Base-by-base conservation (phyloP, 2,329 filamentous ascomycete genomes). In the Ophiocordyceps polyrhachis-furcata region DNA sequence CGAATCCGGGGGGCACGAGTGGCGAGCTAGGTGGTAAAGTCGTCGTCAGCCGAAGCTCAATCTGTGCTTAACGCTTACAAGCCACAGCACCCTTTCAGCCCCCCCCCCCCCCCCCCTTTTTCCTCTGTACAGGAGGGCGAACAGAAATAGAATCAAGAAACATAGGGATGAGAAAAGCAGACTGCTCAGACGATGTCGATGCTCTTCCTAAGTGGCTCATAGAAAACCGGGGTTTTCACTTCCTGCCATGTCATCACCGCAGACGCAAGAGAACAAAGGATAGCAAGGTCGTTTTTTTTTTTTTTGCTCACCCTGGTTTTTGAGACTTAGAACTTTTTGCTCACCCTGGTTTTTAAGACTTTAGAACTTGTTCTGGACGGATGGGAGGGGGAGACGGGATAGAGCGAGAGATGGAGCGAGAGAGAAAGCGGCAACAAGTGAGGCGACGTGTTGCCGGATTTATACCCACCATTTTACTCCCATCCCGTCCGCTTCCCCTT, bases 121-220 rank as follows among this genome's bases (percentile, higher is more conserved):
- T 17, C n/a, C 15, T 37, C 4, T 6, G 25, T 28, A 28, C 2
- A 7, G 25, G 21, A 23, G 21, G 21, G 21, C 21, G 6, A n/a
- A n/a, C n/a, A 25, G 23, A 28, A 7, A 11, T 8, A 28, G 6
- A 11, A 28, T 11, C 5, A 37, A 17, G 5, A 20, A 8, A 20
- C 6, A 12, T 7, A 2, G n/a, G n/a, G 17, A 38, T 32, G 31
- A n/a, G 5, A 20, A 38, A 19, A 38, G 21, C 6, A 23, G 17
- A 32, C 43, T 43, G 42, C 47, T 57, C 55, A 56, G 55, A 57
- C 55, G 55, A 57, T 57, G 55, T 56, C 55, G 53, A 47, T 55
- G n/a, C 48, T 51, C 41, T 45, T 45, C 44, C 44, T 25, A 17
- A 38, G 17, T 19, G 17, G 35, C 35, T 38, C 17, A 17, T 38